phyloP scores from a whole-genome alignment of 78 protist genomes.

The Bodo saltans region DNA sequence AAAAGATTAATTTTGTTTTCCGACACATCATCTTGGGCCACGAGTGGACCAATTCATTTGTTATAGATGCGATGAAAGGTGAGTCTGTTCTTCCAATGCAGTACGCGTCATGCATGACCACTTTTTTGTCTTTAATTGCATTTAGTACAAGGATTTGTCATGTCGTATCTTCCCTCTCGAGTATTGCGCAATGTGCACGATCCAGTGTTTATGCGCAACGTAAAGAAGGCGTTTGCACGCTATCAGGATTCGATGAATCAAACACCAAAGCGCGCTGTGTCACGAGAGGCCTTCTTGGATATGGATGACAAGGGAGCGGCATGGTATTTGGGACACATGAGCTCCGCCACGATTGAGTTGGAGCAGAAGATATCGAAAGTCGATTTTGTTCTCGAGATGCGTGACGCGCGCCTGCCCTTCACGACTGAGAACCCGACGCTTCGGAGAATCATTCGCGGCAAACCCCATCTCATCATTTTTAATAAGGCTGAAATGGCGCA shows the following conservation, averaged over 20 bases:
- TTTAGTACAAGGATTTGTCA: too few species aligned
- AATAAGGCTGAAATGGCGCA: slow-evolving; percentile 32
- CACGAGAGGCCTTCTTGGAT: not conserved
- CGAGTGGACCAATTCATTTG: too few species aligned
- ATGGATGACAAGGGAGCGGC: not conserved
- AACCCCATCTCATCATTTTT: slow-evolving; percentile 8
- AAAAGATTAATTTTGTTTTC: too few species aligned
- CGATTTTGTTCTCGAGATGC: slow-evolving; percentile 35
- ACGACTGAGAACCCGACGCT: slow-evolving; percentile 5
- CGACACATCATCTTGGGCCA: too few species aligned
- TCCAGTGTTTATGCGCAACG: not conserved
- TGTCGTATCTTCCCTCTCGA: too few species aligned
- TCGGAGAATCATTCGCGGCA: not conserved
- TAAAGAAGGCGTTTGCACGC: not conserved
- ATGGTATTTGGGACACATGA: not conserved
- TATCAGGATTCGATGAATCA: not conserved
- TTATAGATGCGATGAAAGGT: too few species aligned
- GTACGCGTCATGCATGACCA: too few species aligned
- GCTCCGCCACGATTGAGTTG: not conserved
- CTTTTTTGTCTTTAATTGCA: too few species aligned
- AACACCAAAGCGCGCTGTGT: not conserved
- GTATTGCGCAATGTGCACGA: not conserved
- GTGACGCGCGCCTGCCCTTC: slow-evolving; percentile 39
- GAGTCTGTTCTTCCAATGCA: too few species aligned
- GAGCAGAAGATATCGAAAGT: not conserved